A percentile compares a stretch with the other conserved stretches of the same genome.
These are phyloP conservation scores for Beauveria asiatica DNA, from an alignment of 2,329 filamentous ascomycete species.

Conservation along the genomic window DNA sequence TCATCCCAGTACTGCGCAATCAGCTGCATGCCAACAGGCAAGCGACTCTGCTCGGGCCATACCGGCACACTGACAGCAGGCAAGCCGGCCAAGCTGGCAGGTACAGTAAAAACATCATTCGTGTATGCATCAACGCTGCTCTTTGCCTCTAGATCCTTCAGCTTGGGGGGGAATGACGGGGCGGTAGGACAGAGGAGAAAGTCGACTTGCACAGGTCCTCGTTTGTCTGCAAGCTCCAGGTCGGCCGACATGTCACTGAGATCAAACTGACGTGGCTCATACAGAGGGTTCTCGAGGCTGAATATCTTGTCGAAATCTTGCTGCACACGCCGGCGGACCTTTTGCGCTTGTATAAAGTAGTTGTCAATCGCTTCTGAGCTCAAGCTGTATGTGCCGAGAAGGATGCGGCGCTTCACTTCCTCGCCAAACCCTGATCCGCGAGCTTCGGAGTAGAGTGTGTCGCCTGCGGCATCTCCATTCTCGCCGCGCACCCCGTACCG, in stretches of 20 bases:
- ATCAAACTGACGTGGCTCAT: constrained; percentile 43
- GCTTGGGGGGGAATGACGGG: constrained; percentile 61
- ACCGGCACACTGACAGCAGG: constrained; percentile 77
- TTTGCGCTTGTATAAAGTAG: constrained; percentile 92
- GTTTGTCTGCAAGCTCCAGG: constrained; percentile 44
- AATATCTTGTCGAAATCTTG: constrained; percentile 81
- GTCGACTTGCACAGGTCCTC: constrained; percentile 61
- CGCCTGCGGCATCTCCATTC: constrained; percentile 44
- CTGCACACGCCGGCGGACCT: constrained; percentile 74
- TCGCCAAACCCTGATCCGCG: constrained; percentile 68
- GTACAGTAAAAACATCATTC: constrained; percentile 94
- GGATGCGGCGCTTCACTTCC: constrained; percentile 78
- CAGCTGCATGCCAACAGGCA: constrained; percentile 56
- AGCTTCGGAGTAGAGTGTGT: constrained; percentile 67
- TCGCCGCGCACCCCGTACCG: constrained; percentile 64
- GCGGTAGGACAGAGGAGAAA: constrained; percentile 83
- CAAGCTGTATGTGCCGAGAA: constrained; percentile 83
- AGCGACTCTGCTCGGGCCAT: constrained; percentile 22
- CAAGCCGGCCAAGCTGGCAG: constrained; percentile 83
- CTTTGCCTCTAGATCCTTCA: constrained; percentile 49
- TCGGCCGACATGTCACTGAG: constrained; percentile 51
- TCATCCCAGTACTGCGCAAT: constrained; percentile 80
- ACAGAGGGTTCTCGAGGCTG: constrained; percentile 57
- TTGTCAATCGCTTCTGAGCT: constrained; percentile 90
- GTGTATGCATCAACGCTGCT: constrained; percentile 68